Evolutionary conservation across 495 filamentous ascomycete genomes (phyloP), one percentile per base, ranked within the genome.

Genomic region (Penicillium malachiteum): DNA sequence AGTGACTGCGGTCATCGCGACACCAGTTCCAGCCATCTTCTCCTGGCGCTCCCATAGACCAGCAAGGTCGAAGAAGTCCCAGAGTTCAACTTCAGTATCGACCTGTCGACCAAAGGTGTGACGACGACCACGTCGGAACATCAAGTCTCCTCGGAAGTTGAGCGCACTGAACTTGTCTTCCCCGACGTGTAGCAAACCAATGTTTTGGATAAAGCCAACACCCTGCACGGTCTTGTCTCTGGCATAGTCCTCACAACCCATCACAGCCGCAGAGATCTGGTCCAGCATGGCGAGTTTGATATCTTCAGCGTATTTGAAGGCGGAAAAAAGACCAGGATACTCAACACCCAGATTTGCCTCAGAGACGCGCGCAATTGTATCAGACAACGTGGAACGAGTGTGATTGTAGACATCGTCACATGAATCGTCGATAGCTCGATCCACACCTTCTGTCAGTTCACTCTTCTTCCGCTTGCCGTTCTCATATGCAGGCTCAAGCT

Each of bases 281-380:
- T 91, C 83, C 3, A 98, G 80, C 87, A 98, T 97, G 6, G 93
- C 92, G 45, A 86, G 76, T 69, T 96, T 93, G 56, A 97, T 72
- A 39, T 96, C 91, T 58, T 97, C 95, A 9, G 94, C 94, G 70
- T 94, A 98, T 59, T 92, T 81, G 78, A 94, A 97, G 1, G 85
- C 91, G 26, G 81, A 78, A 60, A 94, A 87, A 8, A 97, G 64
- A 32, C 94, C 94, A 4, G 90, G 90, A 63, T 98, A 98, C 31
- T 83, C 78, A 16, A 97, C 86, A 34, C 89, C 89, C 13, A 94
- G 82, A 61, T 91, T 85, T 33, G 78, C 79, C 30, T 90, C 84
- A 10, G 90, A 90, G n/a, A 90, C 85, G 52, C 80, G 81, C 3
- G 81, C 66, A 52, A 98, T 96, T 26, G 87, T 83, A 4, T 78